Base-by-base conservation (phyloP, 1,284 basidiomycete species). In the Microstroma glucosiphilum region DNA sequence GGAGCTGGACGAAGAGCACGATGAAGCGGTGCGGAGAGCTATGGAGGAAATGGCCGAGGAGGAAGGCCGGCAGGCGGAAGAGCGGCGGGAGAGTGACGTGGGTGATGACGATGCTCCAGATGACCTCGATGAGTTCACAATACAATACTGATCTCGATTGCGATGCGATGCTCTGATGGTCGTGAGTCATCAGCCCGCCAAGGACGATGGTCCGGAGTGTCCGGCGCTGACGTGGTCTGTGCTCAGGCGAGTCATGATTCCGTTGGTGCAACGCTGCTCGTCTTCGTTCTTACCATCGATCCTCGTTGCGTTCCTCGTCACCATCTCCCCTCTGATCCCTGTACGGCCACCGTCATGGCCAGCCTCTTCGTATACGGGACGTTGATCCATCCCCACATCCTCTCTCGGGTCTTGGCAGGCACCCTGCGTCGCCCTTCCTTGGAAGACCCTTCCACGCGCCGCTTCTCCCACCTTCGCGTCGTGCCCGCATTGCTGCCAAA, bases 351-450 rank as follows among this genome's bases (percentile, higher is more conserved):
- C 43, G 21, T 12, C 43, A 48, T 48, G 43, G 43, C 15, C 6
- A 48, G 17, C 19, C 51, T 54, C 51, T 54, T 54, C 25, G 51
- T 54, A 4, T 54, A 54, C 25, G 51, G 51, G 21, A 54, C 51
- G 21, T 21, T 54, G 21, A 26, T 54, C 51, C 51, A 54, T 25
- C 51, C 51, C 7, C 21, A 21, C 21, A 54, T 54, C 19, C 51
- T 54, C n/a, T 2, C 51, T 17, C 51, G 51, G 6, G 51, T 54
- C 6, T 21, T 54, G 13, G n/a, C 17, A 13, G 51, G 51, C n/a
- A 54, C 21, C 13, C 13, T 54, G 19, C 46, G 46, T 23, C 46
- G 23, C 17, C 46, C 46, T 6, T 23, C 23, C n/a, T 23, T n/a
- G 23, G 46, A 23, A n/a, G 17, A n/a, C 7, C 46, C 46, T 12